A percentile compares a stretch with the other conserved stretches of the same genome.
Conservation (phyloP, 2,329 filamentous ascomycete genomes). For the Dactylella cylindrospora region DNA sequence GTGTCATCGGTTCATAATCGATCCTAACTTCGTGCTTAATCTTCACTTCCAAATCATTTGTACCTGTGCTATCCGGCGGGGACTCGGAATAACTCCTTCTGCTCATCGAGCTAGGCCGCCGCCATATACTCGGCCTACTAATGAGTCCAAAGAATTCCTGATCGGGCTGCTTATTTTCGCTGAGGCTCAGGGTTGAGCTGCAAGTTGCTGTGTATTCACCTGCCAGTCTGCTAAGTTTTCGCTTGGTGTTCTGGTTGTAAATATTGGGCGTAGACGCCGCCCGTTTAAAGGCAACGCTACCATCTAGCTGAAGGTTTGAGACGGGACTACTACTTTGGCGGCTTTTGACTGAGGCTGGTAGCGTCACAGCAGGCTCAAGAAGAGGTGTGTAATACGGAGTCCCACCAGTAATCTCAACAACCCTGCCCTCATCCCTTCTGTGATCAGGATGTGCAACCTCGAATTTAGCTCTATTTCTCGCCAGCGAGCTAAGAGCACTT, state of each 20-base stretch:
- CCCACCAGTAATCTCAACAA: conserved; percentile 30
- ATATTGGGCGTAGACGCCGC: conserved; percentile 11
- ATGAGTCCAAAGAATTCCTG: conserved; percentile 24
- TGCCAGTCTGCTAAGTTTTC: conserved; percentile 20
- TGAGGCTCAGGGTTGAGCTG: conserved; percentile 22
- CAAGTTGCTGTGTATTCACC: conserved; percentile 33
- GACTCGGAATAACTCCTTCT: background rate
- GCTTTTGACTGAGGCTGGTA: background rate
- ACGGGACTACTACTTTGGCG: background rate
- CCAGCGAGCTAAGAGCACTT: conserved; percentile 1
- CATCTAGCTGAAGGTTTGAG: conserved; percentile 27
- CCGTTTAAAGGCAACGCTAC: conserved; percentile 13
- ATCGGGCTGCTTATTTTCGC: background rate
- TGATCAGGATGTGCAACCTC: background rate
- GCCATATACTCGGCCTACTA: conserved; percentile 28
- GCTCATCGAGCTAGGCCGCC: conserved; percentile 14
- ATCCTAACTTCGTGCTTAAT: conserved; percentile 39
- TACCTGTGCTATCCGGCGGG: conserved; percentile 1
- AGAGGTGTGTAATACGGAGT: conserved; percentile 37
- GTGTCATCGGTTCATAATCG: conserved; percentile 42
- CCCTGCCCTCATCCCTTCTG: conserved; percentile 14
- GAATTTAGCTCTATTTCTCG: conserved; percentile 30
- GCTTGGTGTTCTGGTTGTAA: background rate
- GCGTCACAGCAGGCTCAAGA: background rate
- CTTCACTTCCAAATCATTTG: conserved; percentile 8